phyloP scores from a whole-genome alignment of 768 basidiomycete genomes.

The Nevesoporus exiguus region DNA sequence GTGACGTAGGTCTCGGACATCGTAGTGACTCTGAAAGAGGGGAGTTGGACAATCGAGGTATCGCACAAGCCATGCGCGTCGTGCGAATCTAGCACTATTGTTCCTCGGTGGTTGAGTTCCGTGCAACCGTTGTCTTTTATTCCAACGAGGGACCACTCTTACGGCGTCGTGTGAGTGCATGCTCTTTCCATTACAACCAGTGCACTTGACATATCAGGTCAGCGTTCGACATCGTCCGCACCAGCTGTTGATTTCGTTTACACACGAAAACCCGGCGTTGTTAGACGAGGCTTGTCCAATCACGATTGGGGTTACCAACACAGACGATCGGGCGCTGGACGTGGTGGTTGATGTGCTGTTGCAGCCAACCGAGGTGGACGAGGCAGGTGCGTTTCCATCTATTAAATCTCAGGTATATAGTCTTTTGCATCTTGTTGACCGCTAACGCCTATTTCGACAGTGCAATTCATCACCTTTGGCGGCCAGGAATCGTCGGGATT shows the following conservation, averaged over 20 bases:
- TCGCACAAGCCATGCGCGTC: slow-evolving; percentile 44
- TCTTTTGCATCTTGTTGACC: neutral
- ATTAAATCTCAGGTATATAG: neutral
- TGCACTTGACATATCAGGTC: neutral
- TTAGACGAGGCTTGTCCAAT: slow-evolving; percentile 82
- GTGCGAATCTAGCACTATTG: slow-evolving; percentile 30
- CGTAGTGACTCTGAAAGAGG: slow-evolving; percentile 51
- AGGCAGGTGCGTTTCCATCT: slow-evolving; percentile 49
- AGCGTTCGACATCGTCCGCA: slow-evolving; percentile 68
- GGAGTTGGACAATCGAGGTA: slow-evolving; percentile 65
- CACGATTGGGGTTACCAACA: slow-evolving; percentile 62
- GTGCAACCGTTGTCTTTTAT: slow-evolving; percentile 52
- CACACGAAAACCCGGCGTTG: slow-evolving; percentile 67
- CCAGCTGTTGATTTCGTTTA: slow-evolving; percentile 48
- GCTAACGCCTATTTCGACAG: slow-evolving; percentile 30
- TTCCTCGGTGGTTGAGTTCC: slow-evolving; percentile 57
- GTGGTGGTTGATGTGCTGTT: slow-evolving; percentile 71
- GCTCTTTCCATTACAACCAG: neutral
- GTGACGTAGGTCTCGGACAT: slow-evolving; percentile 40
- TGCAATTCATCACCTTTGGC: slow-evolving; percentile 58
- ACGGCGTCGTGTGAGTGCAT: slow-evolving; percentile 45
- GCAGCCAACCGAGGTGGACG: slow-evolving; percentile 75
- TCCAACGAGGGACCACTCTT: slow-evolving; percentile 44
- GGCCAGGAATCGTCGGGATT: slow-evolving; percentile 64
- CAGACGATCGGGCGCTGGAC: slow-evolving; percentile 67